Base-by-base conservation (phyloP, 2,329 filamentous ascomycete species). In the Monilinia polystroma region DNA sequence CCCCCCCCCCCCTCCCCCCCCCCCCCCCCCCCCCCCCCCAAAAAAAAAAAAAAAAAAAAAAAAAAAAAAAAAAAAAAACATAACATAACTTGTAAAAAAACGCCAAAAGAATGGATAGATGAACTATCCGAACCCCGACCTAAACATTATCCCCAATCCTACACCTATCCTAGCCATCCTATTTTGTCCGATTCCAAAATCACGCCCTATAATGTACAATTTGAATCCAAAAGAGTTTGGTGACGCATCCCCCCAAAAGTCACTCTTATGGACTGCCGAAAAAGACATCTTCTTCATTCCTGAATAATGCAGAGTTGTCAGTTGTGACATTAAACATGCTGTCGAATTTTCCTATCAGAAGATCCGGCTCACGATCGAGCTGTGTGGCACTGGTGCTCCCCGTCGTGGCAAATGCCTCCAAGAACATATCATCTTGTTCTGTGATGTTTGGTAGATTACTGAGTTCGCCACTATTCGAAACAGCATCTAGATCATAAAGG, bases 381-480 rank as follows among this genome's bases (percentile, higher is more conserved):
- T 70, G 68, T 16, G 71, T 73, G 64, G 75, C 71, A 3, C 67
- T 68, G 14, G 66, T 66, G n/a, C 70, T 68, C 10, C 65, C 55
- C 11, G 58, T 71, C 6, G 71, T 67, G 2, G 73, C 71, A 64
- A 77, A 77, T 11, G 75, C 73, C 47, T 76, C 73, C 5, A 77
- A 70, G 53, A 77, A 77, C 74, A 77, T 75, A 56, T 77, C 76
- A 45, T 76, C 75, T 29, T 75, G 73, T 65, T 76, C 72, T 11
- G 72, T 70, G 56, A 74, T 74, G 47, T 73, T 72, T 20, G 67
- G 68, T 11, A 74, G 56, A 45, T 67, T 68, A 45, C 68, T 68
- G 14, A 68, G 63, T 35, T 73, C 72, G n/a, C 68, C 72, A 55
- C 71, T 70, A 41, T 71, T 72, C 8, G 71, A 71, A 35, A 53